phyloP scores from a whole-genome alignment of 805 yeast genomes.

The Isabelozyma rhagii region DNA sequence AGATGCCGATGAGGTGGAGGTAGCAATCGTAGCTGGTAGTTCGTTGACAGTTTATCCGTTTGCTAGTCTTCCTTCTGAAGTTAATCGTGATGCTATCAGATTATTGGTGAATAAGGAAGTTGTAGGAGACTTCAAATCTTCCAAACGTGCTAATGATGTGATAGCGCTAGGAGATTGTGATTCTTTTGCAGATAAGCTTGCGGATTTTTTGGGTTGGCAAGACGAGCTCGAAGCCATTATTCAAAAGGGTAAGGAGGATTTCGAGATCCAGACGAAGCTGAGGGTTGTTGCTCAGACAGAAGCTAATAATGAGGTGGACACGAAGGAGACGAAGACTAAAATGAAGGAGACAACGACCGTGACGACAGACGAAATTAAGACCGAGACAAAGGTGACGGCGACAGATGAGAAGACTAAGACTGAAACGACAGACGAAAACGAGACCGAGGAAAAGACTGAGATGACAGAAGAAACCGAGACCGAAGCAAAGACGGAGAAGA shows the following conservation, averaged over 20 bases:
- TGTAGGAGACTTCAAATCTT: constrained; percentile 68
- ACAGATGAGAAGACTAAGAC: constrained; percentile 1
- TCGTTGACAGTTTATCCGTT: constrained; percentile 88
- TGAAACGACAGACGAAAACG: not conserved
- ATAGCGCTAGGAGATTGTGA: constrained; percentile 65
- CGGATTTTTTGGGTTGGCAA: constrained; percentile 61
- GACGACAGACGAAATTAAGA: not conserved
- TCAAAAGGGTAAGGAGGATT: constrained; percentile 6
- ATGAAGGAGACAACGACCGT: not conserved
- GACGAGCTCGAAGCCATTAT: constrained; percentile 47
- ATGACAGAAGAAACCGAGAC: not conserved
- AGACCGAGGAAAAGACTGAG: not conserved
- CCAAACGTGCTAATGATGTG: constrained; percentile 55
- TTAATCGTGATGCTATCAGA: constrained; percentile 44
- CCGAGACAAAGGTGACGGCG: not conserved
- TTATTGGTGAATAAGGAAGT: constrained; percentile 69
- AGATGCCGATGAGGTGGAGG: constrained; percentile 49
- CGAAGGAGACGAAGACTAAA: constrained; percentile 3
- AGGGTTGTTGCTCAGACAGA: constrained; percentile 4
- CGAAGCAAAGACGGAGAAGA: not conserved
- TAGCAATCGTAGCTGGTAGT: constrained; percentile 90
- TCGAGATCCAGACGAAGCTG: constrained; percentile 6
- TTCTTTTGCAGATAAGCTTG: constrained; percentile 52
- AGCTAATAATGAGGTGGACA: constrained; percentile 1
- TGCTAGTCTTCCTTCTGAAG: constrained; percentile 75